These are phyloP conservation scores for Leucocoprinus leucothites DNA, from an alignment of 768 basidiomycete genomes.

Conservation along the genomic window DNA sequence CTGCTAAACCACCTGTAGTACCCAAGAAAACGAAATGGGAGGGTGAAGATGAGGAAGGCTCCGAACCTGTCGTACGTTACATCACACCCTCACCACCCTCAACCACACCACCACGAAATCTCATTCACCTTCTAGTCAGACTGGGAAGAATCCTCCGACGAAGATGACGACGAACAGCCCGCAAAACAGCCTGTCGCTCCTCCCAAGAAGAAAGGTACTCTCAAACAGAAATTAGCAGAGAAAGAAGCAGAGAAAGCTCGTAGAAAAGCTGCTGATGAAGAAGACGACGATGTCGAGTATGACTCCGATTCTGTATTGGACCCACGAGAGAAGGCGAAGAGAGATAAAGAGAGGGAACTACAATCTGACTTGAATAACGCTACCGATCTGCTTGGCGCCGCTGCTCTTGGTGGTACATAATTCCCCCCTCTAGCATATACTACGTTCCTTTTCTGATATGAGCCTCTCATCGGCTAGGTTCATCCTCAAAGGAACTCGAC, in stretches of 20 bases:
- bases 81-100: background rate
- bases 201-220: conserved; percentile 87
- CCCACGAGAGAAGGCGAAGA: conserved; percentile 71
- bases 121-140: conserved; percentile 59
- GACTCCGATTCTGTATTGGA: conserved; percentile 76
- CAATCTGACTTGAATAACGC: conserved; percentile 86
- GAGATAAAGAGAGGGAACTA: conserved; percentile 79
- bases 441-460: background rate
- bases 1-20: conserved; percentile 17
- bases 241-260: conserved; percentile 78
- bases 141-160: conserved; percentile 65
- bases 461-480: conserved; percentile 37
- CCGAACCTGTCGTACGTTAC: conserved; percentile 67
- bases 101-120: no score
- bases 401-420: conserved; percentile 57
- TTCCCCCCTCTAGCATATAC: background rate
- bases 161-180: conserved; percentile 55
- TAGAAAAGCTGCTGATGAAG: conserved; percentile 36
- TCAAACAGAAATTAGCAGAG: conserved; percentile 90
- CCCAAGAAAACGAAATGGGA: conserved; percentile 70
- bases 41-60: conserved; percentile 88
- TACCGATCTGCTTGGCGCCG: conserved; percentile 73
- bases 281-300: conserved; percentile 49
- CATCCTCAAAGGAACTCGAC: conserved; percentile 67
- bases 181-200: conserved; percentile 48